Percentiles rank a stretch among this genome's conserved stretches.
Evolutionary conservation across 306 rosid genomes (phyloP).

Genomic region (Vicia sativa): DNA sequence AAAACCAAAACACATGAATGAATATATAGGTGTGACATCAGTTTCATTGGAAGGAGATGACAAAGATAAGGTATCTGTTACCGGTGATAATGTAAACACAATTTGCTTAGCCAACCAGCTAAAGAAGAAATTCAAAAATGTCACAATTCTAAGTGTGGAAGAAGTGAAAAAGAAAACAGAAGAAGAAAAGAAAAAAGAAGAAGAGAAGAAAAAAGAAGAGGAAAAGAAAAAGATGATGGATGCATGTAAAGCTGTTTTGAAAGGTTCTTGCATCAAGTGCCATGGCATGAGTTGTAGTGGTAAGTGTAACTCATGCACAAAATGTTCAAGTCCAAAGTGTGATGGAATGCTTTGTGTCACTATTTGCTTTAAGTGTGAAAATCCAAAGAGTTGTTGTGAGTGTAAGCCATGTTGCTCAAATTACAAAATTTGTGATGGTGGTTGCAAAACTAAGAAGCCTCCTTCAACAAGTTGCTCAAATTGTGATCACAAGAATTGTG

Average conservation of each 20-base stretch:
- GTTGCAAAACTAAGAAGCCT: slow-evolving; percentile 1
- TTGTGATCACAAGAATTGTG: not conserved
- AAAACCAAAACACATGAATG: not conserved
- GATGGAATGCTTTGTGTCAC: not conserved
- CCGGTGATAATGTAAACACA: slow-evolving; percentile 36
- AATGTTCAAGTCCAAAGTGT: slow-evolving; percentile 3
- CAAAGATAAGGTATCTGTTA: slow-evolving; percentile 41
- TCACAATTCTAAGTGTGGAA: slow-evolving; percentile 34
- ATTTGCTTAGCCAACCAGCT: slow-evolving; percentile 31
- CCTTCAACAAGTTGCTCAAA: not conserved
- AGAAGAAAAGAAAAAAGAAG: slow-evolving; percentile 2
- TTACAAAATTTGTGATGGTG: not conserved
- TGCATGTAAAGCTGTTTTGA: not conserved
- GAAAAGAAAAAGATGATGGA: slow-evolving; percentile 18
- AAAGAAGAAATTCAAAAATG: slow-evolving; percentile 39
- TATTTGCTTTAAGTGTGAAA: not conserved
- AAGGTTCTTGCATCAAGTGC: not conserved
- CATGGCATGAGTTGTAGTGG: not conserved
- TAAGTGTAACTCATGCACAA: not conserved
- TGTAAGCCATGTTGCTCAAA: not conserved
- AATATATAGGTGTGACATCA: slow-evolving; percentile 46
- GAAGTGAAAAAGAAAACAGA: slow-evolving; percentile 21
- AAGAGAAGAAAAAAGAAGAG: not conserved
- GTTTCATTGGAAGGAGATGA: slow-evolving; percentile 50
- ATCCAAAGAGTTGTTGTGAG: not conserved